These are phyloP conservation scores for Psidium guajava DNA, from an alignment of 345 rosid species.

Conservation along the genomic window DNA sequence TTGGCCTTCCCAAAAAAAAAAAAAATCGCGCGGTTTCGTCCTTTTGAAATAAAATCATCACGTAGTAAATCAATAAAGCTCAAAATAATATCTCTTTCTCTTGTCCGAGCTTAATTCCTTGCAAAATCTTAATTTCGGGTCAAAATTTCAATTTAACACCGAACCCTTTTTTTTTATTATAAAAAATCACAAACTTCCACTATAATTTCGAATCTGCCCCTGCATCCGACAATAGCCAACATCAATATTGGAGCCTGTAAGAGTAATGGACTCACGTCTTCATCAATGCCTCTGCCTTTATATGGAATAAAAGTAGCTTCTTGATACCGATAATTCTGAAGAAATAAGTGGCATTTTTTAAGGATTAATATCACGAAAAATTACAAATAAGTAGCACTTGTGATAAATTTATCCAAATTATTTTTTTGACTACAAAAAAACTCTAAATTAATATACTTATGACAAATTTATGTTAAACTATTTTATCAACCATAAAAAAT, in stretches of 20 bases:
- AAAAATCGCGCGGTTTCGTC: no score
- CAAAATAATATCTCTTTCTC: no score
- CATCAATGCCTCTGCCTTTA: background rate
- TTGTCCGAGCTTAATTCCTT: background rate
- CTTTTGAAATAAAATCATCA: no score
- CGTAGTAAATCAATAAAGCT: no score
- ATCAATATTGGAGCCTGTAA: rapidly evolving
- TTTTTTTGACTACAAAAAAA: no score
- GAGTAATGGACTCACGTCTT: background rate
- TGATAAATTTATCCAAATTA: no score
- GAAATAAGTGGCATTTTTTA: background rate
- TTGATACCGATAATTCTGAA: background rate
- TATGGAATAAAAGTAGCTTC: background rate
- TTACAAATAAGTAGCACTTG: no score
- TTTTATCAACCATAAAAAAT: no score
- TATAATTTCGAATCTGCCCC: background rate
- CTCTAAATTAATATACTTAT: no score
- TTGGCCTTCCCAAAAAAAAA: background rate
- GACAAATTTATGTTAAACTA: no score
- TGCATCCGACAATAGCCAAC: background rate
- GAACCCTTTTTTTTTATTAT: rapidly evolving
- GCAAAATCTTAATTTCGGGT: background rate
- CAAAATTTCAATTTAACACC: background rate
- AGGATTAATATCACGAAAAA: no score
- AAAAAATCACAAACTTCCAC: background rate